Percentiles rank a stretch among this genome's conserved stretches.
phyloP scores from a whole-genome alignment of 2,329 filamentous ascomycete genomes.

The Penicillium digitatum region DNA sequence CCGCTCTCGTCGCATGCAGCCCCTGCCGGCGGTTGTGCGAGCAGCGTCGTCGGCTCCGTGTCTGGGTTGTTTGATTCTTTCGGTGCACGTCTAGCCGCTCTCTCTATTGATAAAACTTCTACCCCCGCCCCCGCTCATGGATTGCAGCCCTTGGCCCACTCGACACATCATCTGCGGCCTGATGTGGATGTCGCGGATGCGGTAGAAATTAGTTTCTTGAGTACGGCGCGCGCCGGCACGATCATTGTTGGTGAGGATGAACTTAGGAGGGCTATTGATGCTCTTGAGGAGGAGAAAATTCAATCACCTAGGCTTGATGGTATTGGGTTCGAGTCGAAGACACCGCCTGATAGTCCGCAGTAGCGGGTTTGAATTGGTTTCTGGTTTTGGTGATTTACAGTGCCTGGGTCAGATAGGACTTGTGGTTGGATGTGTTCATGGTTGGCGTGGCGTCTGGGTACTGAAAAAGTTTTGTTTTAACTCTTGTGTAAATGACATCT shows the following conservation, averaged over 20 bases:
- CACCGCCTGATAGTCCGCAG: not conserved
- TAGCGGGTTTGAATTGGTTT: not conserved
- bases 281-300: conserved; percentile 47
- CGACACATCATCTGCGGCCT: conserved; percentile 5
- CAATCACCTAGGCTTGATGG: not conserved
- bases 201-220: conserved; percentile 84
- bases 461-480: not conserved
- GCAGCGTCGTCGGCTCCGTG: conserved; percentile 20
- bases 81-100: conserved; percentile 9
- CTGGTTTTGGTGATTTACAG: not conserved
- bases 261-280: conserved; percentile 67
- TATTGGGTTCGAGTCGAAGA: not conserved
- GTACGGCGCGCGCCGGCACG: conserved; percentile 80
- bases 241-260: conserved; percentile 79
- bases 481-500: not conserved
- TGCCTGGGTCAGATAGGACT: not conserved
- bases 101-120: not conserved
- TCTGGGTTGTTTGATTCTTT: conserved; percentile 17
- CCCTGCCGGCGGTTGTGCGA: conserved; percentile 12
- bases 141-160: not conserved
- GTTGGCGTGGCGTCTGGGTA: not conserved
- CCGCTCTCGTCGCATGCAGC: conserved; percentile 11
- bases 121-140: not conserved
- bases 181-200: conserved; percentile 35
- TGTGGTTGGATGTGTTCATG: not conserved